Evolutionary conservation across 768 basidiomycete species (phyloP).

Genomic region (Pilatotrama ljubarskyi): DNA sequence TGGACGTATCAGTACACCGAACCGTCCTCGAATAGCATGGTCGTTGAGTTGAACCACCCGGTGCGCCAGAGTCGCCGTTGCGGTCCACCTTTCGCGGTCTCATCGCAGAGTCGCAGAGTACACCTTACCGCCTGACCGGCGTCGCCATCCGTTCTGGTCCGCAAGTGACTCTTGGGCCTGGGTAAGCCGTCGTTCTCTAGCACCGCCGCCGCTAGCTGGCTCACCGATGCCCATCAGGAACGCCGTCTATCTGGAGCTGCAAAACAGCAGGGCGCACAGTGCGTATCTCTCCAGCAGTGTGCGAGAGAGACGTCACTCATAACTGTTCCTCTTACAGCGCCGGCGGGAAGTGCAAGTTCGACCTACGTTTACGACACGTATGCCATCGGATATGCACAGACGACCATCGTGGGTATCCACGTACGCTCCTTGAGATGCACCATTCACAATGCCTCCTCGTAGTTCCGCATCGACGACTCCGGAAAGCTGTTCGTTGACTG

Average conservation of each 20-base stretch:
- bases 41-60: conserved; percentile 17
- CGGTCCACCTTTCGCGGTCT: not conserved
- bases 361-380: conserved; percentile 24
- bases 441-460: not conserved
- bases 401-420: conserved; percentile 17
- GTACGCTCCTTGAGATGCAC: not conserved
- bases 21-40: not conserved
- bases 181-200: not conserved
- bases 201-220: too few species aligned
- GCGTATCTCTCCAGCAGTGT: not conserved
- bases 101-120: not conserved
- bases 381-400: conserved; percentile 24
- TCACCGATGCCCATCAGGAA: not conserved
- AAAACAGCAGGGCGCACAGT: conserved; percentile 20
- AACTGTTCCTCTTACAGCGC: not conserved
- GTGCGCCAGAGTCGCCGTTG: conserved; percentile 4
- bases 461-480: conserved; percentile 18
- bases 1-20: conserved; percentile 20
- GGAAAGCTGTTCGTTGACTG: conserved; percentile 19
- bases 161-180: conserved; percentile 20
- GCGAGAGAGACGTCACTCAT: not conserved
- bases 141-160: conserved; percentile 21
- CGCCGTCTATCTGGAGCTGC: conserved; percentile 16
- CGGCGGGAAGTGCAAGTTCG: conserved; percentile 11
- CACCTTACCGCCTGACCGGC: conserved; percentile 12